Base-by-base conservation (phyloP, 306 rosid species). In the Quercus engelmannii region DNA sequence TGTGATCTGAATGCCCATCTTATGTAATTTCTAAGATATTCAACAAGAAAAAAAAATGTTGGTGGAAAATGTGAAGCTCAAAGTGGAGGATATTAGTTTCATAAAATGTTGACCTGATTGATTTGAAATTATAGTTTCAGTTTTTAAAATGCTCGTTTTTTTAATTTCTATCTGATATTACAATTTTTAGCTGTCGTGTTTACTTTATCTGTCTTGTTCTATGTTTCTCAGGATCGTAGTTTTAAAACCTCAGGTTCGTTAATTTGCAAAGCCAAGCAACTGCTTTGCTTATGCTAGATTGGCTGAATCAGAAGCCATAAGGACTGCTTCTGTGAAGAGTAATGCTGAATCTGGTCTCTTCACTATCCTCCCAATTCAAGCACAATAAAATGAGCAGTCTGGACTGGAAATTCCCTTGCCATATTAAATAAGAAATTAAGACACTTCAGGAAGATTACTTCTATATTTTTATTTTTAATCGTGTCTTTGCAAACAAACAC, bases 221-320 rank as follows among this genome's bases (percentile, higher is more conserved):
- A 5, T 33, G 35, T 78, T 81, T 81, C 55, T 52, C 78, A 92
- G 93, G 91, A 84, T 73, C 78, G 64, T 76, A 55, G 80, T 68
- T 61, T 74, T 64, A 26, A 75, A 59, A 52, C 86, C 19, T 81
- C 86, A 23, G 63, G 51, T 82, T 83, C 86, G n/a, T 80, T 72
- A 82, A 86, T 82, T 69, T 90, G 86, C 97, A 92, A 80, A 77
- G 84, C 41, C 90, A 91, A 87, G 92, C 97, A 82, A 85, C 92
- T 74, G 83, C 78, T 1, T 91, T 74, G 83, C 78, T 1, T 91
- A 83, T 85, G 93, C 92, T 57, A 91, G 82, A 81, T 84, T 92
- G 90, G 92, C 97, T 11, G 92, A 90, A 81, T 89, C 94, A 49
- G 81, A 85, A 58, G 75, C 83, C 51, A 20, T 90, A 62, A 90